Base-by-base conservation (phyloP, 768 basidiomycete genomes). In the Lactarius sp. region DNA sequence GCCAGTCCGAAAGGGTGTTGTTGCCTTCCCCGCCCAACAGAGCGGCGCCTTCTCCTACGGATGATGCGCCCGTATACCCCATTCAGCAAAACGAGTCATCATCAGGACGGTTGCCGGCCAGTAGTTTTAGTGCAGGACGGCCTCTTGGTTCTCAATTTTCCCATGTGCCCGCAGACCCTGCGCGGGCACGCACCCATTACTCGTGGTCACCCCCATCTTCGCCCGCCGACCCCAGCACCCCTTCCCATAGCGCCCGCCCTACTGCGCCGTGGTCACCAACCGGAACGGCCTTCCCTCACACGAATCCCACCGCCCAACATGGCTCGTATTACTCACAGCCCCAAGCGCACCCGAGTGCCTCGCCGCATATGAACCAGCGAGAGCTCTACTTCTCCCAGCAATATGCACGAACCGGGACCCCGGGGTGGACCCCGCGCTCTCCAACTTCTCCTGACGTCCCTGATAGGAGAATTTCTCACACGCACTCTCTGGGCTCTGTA, bases 1-100 rank as follows among this genome's bases (percentile, higher is more conserved):
- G 66, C 66, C 65, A 62, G n/a, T 52, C 56, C 39, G 64, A 67
- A 0, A 51, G 65, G 55, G 50, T 60, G 36, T 56, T 61, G 27
- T 41, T 56, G 33, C 27, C 66, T 39, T 62, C 67, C 16, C 37
- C 57, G 16, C 57, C 57, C 20, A 59, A 52, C 49, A 56, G 57
- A 22, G 16, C 31, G 16, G 52, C 52, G 52, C 27, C 44, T 31
- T 49, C 64, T 33, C 7, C 64, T 47, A 27, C 66, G 18, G 49
- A 60, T 49, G 60, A 66, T 50, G 41, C 58, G 46, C 42, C 58
- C 52, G 7, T 34, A 27, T 66, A 59, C 41, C 52, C 67, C 49
- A 54, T 59, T 39, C 64, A 66, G 56, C 60, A 51, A 13, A 27
- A 41, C 9, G 62, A 59, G 13, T 22, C 31, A 13, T 31, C 62